Evolutionary conservation across 345 rosid genomes (phyloP).

Genomic region (Populus tremula): DNA sequence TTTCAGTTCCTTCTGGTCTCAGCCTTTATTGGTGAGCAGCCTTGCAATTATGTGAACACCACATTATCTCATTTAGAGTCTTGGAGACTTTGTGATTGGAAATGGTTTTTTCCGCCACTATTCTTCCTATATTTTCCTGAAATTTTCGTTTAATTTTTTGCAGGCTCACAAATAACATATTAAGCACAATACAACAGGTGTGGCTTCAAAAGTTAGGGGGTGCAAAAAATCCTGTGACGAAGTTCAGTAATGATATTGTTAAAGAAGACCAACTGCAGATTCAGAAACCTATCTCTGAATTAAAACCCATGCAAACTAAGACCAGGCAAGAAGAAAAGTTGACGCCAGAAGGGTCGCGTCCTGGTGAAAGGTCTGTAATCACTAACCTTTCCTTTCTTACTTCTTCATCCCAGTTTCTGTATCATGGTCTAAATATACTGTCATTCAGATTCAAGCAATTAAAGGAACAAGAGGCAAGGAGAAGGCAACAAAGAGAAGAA

Average conservation of each 20-base stretch:
- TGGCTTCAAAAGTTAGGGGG: conserved; percentile 95
- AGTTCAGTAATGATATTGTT: conserved; percentile 38
- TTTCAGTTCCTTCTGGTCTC: conserved; percentile 98
- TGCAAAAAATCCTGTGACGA: conserved; percentile 52
- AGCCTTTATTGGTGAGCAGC: conserved; percentile 89
- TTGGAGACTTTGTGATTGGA: background rate
- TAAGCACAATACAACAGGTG: conserved; percentile 84
- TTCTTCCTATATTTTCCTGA: conserved; percentile 9
- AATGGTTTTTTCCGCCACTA: background rate
- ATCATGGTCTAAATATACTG: conserved; percentile 17
- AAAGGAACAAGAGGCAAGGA: conserved; percentile 82
- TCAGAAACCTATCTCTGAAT: conserved; percentile 43
- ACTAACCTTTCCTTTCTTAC: conserved; percentile 1
- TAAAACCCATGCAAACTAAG: conserved; percentile 28
- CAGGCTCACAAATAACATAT: conserved; percentile 90
- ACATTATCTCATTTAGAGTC: background rate
- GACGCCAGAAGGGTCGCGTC: conserved; percentile 54
- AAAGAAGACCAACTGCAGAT: conserved; percentile 39
- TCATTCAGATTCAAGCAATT: conserved; percentile 62
- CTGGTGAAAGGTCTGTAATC: conserved; percentile 66
- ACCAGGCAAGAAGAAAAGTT: conserved; percentile 36
- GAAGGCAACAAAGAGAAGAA: conserved; percentile 57
- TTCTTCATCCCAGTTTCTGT: background rate
- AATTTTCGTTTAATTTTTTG: conserved; percentile 14
- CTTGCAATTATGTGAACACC: background rate